Evolutionary conservation across 2,329 filamentous ascomycete species (phyloP).

Genomic region (Trichoderma atrobrunneum): DNA sequence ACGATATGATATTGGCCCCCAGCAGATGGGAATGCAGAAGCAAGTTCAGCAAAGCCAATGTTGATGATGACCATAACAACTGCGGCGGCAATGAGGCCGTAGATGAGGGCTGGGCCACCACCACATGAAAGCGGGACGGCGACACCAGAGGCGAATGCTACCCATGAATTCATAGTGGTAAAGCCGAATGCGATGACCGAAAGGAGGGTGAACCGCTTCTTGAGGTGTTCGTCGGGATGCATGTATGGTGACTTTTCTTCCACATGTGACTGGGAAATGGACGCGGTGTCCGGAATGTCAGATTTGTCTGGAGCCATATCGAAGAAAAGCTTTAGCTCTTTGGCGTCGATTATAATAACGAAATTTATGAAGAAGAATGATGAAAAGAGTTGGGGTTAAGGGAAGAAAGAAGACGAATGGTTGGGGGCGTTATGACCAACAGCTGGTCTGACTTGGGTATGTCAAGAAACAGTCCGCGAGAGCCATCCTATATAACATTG

Average conservation of each 20-base stretch:
- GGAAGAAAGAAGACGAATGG: not conserved
- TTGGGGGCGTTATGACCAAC: not conserved
- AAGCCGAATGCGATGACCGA: slow-evolving; percentile 29
- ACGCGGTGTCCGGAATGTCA: not conserved
- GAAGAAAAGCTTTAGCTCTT: not conserved
- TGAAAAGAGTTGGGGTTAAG: not conserved
- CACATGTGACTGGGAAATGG: slow-evolving; percentile 19
- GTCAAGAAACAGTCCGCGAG: not conserved
- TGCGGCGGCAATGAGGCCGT: slow-evolving; percentile 26
- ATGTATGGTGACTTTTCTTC: slow-evolving; percentile 22
- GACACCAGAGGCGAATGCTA: slow-evolving; percentile 28
- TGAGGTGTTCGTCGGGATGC: slow-evolving; percentile 21
- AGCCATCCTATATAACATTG: not conserved
- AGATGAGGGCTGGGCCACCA: slow-evolving; percentile 27
- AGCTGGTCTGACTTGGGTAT: not conserved
- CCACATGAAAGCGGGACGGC: slow-evolving; percentile 27
- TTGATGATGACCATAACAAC: slow-evolving; percentile 27
- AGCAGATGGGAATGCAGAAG: slow-evolving; percentile 27
- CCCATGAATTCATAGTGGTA: slow-evolving; percentile 29
- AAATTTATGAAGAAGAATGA: not conserved
- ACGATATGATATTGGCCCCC: slow-evolving; percentile 30
- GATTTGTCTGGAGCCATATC: not conserved
- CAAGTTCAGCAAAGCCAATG: slow-evolving; percentile 28
- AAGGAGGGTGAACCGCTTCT: slow-evolving; percentile 27
- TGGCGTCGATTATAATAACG: not conserved